Evolutionary conservation across 2,329 filamentous ascomycete genomes (phyloP).

Genomic region (Fusarium sp.): DNA sequence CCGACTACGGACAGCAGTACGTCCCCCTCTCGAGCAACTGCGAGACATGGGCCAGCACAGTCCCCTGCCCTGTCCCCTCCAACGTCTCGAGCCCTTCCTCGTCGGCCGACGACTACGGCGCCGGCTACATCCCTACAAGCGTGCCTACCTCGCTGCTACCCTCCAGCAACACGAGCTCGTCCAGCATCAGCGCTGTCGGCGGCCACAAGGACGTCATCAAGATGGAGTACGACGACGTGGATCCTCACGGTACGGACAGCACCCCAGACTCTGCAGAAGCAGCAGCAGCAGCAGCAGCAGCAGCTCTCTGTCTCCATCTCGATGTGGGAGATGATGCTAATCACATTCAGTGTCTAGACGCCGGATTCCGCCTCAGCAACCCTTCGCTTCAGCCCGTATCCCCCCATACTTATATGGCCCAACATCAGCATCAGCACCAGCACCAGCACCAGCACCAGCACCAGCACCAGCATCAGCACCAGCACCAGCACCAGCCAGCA

Average conservation of each 20-base stretch:
- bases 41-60: conserved; percentile 57
- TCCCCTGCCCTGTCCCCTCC: conserved; percentile 57
- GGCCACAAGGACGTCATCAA: conserved; percentile 52
- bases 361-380: conserved; percentile 48
- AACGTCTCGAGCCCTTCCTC: conserved; percentile 63
- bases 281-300: too few species aligned
- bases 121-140: conserved; percentile 59
- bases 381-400: conserved; percentile 35
- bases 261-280: conserved; percentile 5
- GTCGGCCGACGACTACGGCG: conserved; percentile 58
- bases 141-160: conserved; percentile 57
- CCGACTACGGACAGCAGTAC: conserved; percentile 54
- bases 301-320: too few species aligned
- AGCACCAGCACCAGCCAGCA: too few species aligned
- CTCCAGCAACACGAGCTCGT: conserved; percentile 43
- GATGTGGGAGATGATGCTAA: conserved; percentile 40
- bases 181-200: conserved; percentile 42
- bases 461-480: too few species aligned
- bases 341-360: conserved; percentile 43
- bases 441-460: too few species aligned
- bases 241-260: conserved; percentile 45
- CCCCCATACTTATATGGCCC: conserved; percentile 42
- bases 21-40: conserved; percentile 53
- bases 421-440: conserved; percentile 43
- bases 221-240: conserved; percentile 53